These are phyloP conservation scores for Aspergillus sp. DNA, from an alignment of 2,329 filamentous ascomycete species.

Conservation along the genomic window DNA sequence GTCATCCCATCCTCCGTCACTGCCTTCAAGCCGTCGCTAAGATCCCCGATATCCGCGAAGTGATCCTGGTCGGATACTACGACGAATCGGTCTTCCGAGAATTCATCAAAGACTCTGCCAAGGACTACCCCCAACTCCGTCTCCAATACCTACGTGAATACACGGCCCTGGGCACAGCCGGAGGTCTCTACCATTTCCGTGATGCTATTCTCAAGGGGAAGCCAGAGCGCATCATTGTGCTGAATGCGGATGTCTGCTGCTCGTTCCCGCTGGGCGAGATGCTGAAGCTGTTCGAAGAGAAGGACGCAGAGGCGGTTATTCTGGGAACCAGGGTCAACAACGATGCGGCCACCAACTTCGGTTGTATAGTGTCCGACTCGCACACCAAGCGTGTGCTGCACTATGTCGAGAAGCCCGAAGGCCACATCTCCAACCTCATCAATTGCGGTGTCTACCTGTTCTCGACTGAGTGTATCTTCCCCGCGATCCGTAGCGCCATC, in stretches of 20 bases:
- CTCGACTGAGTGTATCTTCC: constrained; percentile 91
- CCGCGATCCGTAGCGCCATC: constrained; percentile 86
- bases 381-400: constrained; percentile 94
- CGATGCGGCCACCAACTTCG: constrained; percentile 91
- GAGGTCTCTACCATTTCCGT: constrained; percentile 97
- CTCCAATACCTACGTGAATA: constrained; percentile 98
- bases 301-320: constrained; percentile 93
- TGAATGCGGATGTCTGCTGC: constrained; percentile 98
- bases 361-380: constrained; percentile 90
- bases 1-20: constrained; percentile 97
- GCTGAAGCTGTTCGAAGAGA: constrained; percentile 89
- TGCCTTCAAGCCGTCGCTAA: constrained; percentile 87
- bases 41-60: constrained; percentile 87
- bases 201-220: constrained; percentile 95
- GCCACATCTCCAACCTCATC: constrained; percentile 95
- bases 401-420: constrained; percentile 98
- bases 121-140: constrained; percentile 77
- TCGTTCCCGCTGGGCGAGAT: constrained; percentile 95
- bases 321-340: constrained; percentile 85
- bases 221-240: constrained; percentile 90
- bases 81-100: constrained; percentile 95
- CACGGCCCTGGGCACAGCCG: constrained; percentile 88
- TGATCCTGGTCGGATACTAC: constrained; percentile 98
- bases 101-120: constrained; percentile 87
- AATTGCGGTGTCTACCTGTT: constrained; percentile 99